phyloP scores from a whole-genome alignment of 305 asterid genomes.

The Stenogyne calaminthoides region DNA sequence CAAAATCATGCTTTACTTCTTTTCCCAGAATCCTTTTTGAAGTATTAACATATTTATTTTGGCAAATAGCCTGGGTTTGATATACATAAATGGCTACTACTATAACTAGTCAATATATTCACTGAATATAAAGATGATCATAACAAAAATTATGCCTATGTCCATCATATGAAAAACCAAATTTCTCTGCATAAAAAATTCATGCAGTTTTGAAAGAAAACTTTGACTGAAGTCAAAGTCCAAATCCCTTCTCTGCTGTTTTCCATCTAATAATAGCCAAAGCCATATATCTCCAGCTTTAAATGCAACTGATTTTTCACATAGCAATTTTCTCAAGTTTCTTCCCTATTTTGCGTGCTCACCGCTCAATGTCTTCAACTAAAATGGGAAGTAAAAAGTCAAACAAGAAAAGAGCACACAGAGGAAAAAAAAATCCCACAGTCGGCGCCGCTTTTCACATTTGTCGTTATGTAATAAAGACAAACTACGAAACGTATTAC shows the following conservation, averaged over 20 bases:
- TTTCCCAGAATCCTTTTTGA: background rate
- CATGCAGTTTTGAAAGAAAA: background rate
- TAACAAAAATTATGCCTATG: background rate
- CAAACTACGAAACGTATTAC: background rate
- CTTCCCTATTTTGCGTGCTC: background rate
- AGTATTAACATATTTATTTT: background rate
- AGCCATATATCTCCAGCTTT: background rate
- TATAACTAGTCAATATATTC: conserved; percentile 1
- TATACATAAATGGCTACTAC: background rate
- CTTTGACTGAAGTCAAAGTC: conserved; percentile 7
- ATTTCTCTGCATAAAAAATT: background rate
- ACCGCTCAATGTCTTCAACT: background rate
- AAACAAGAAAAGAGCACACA: conserved; percentile 1
- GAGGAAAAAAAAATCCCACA: background rate
- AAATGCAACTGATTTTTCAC: background rate
- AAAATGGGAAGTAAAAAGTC: conserved; percentile 11
- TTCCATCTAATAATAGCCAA: background rate
- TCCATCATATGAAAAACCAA: background rate
- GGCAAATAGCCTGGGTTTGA: background rate
- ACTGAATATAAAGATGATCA: background rate
- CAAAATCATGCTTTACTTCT: background rate
- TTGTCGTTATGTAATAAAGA: background rate
- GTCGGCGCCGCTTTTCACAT: conserved; percentile 21
- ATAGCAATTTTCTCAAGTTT: background rate
- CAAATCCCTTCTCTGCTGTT: conserved; percentile 3